Evolutionary conservation across 140 eudicot genomes (phyloP), one percentile per base, ranked within the genome.

Genomic region (Erigeron philadelphicus): DNA sequence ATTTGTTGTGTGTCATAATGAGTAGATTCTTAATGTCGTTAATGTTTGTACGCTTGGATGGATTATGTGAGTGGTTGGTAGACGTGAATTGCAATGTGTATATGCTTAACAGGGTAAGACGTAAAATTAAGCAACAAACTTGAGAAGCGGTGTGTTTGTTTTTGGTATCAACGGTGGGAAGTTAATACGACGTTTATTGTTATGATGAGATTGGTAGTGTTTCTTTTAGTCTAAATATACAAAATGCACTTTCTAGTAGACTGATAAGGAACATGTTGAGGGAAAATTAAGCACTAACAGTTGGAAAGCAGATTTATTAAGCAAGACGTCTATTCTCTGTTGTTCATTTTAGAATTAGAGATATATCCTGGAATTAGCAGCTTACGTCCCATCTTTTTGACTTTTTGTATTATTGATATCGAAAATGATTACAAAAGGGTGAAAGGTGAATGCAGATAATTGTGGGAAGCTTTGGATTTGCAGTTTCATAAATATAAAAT

Each of bases 271-370:
- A 49, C 15, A 35, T 48, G 18, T 8, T 40, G 63, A 38, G 38
- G 17, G 12, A 5, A 72, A 40, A 4, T 17, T 13, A 38, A 12
- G 77, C 43, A 18, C 38, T 4, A 31, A 31, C 38, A 0, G 38
- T 31, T 31, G 38, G 38, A 31, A 31, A 31, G 4, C 38, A 31
- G 38, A 31, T 31, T 31, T 2, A 2, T 31, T 3, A 31, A 11
- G 42, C 55, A 70, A 15, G 56, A 70, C 31, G 19, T 55, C n/a
- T 58, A 8, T 70, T 2, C 56, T 70, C 49, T 70, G 47, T 17
- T 40, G 12, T 12, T 42, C 42, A 25, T 45, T 69, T 5, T 19
- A 23, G 35, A 56, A 43, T 56, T 66, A 43, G 41, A 19, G 66
- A 56, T 12, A 17, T 25, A 70, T 70, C 13, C 19, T 42, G 58